Evolutionary conservation across 23 red algal genomes (phyloP), one percentile per base, ranked within the genome.

Genomic region (Gracilaria caudata): DNA sequence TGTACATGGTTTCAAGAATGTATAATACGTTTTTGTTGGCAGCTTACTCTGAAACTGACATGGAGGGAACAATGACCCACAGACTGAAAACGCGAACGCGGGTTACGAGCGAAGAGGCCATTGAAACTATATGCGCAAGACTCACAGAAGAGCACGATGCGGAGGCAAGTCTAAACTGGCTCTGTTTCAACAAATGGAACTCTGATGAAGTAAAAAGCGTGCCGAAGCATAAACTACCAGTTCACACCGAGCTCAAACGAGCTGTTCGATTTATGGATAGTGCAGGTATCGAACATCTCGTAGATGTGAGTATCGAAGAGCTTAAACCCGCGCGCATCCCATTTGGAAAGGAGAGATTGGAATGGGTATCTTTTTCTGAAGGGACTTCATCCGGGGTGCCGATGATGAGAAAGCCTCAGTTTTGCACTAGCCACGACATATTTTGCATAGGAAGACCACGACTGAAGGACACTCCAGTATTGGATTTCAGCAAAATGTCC

Each of bases 141-240:
- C 57, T 60, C 57, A 60, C 57, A 60, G 57, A 60, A 60, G 57
- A 20, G 23, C 57, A 29, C 28, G 57, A 11, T 11, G 57, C 57
- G 17, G 57, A 60, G 21, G 25, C 23, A 2, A 17, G 57, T 28
- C 17, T 60, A 60, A 12, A 60, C 23, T 60, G 57, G 57, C 57
- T 60, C 23, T 60, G 57, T 23, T 60, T 28, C 57, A 60, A 60
- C 57, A 60, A 60, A 60, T 60, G 57, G 57, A 60, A 60, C 57
- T 4, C 2, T 25, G 25, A 29, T 60, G 23, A 28, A 29, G 57
- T 60, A 6, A 20, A 60, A 28, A 28, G 57, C 17, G 57, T 60
- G 57, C 57, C 57, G 23, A 60, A 20, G 1, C 57, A 60, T 60
- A 60, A 60, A 11, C 57, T 60, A 29, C 57, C 57, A 6, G 57